Conservation (phyloP, 208 protist genomes). For the Angomonas deanei region DNA sequence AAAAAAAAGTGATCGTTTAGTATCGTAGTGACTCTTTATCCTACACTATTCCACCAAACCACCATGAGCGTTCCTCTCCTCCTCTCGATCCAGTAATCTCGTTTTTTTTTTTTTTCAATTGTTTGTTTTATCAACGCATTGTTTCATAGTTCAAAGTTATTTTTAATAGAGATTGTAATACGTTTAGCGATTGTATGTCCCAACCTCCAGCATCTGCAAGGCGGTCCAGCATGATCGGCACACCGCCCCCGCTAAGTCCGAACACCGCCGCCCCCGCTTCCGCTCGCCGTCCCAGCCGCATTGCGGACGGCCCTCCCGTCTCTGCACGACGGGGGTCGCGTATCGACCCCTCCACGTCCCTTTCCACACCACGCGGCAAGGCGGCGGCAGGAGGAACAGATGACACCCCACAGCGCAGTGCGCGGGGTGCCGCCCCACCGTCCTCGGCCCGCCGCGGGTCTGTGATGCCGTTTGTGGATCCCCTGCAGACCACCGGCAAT, state of each 20-base stretch:
- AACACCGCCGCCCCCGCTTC: conserved; percentile 5
- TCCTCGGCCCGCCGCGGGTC: conserved; percentile 5
- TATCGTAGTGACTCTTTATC: too few relatives aligned
- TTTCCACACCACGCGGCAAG: conserved; percentile 9
- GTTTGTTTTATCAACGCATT: neutral
- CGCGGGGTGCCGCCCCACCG: neutral
- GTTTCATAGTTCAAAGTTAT: too few relatives aligned
- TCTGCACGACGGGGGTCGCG: neutral
- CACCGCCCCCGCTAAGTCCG: neutral
- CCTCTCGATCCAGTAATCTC: too few relatives aligned
- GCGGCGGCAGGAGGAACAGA: neutral
- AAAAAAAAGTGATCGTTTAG: neutral
- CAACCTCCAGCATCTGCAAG: conserved; percentile 12
- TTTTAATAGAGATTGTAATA: conserved; percentile 1
- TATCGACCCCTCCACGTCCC: neutral
- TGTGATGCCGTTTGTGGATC: conserved; percentile 19
- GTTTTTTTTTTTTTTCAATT: conserved; percentile 7
- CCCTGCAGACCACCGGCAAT: conserved; percentile 13
- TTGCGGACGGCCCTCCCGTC: neutral
- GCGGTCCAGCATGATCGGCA: conserved; percentile 9
- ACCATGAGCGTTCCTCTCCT: too few relatives aligned
- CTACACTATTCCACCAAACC: too few relatives aligned
- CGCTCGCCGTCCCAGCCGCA: conserved; percentile 5
- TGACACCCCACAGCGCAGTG: neutral
- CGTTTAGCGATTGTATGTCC: neutral